Evolutionary conservation across 805 yeast species (phyloP).

Genomic region (Saturnispora zaruensis): DNA sequence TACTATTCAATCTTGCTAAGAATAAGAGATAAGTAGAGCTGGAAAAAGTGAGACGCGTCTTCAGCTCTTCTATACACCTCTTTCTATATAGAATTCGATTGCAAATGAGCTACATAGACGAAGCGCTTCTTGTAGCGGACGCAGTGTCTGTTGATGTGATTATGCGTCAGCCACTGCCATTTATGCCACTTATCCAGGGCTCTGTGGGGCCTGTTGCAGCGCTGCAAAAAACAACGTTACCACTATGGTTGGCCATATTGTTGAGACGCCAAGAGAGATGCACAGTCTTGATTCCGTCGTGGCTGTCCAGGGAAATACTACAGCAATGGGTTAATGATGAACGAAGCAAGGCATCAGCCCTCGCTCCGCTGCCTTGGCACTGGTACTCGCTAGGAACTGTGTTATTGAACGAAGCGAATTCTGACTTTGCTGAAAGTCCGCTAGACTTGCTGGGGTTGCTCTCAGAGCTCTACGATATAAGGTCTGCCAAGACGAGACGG

Average conservation of each 20-base stretch:
- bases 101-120: conserved; percentile 1
- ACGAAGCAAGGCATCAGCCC: conserved; percentile 47
- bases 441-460: conserved; percentile 61
- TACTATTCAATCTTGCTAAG: background rate
- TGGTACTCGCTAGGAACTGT: conserved; percentile 81
- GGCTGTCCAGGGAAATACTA: conserved; percentile 40
- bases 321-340: conserved; percentile 38
- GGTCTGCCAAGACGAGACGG: conserved; percentile 70
- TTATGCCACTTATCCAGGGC: conserved; percentile 2
- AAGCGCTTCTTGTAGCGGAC: conserved; percentile 2
- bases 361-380: conserved; percentile 60
- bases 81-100: background rate
- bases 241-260: conserved; percentile 81
- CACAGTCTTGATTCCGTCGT: conserved; percentile 73
- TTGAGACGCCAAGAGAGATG: conserved; percentile 81
- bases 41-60: background rate
- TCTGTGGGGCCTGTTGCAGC: conserved; percentile 29
- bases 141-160: conserved; percentile 1
- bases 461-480: conserved; percentile 77
- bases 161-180: conserved; percentile 5
- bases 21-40: background rate
- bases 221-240: conserved; percentile 59
- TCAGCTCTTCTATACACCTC: background rate
- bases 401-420: conserved; percentile 57
- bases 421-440: conserved; percentile 68